phyloP scores from a whole-genome alignment of 192 early-diverging fungal species.

The Backusella parvicylindrica region DNA sequence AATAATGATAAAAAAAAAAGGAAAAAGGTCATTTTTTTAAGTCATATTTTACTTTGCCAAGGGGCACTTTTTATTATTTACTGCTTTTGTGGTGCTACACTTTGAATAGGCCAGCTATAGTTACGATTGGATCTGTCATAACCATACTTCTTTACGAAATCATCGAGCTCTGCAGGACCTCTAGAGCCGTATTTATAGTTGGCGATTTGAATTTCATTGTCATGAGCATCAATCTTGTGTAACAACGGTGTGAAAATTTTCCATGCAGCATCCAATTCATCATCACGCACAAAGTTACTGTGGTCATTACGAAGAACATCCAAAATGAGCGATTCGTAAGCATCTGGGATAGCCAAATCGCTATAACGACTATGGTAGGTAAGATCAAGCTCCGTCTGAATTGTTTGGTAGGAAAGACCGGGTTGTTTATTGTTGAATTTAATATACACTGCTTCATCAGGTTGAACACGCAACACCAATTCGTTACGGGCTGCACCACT shows the following conservation, averaged over 20 bases:
- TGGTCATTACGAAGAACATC: constrained; percentile 92
- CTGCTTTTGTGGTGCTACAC: not conserved
- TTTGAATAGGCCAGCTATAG: constrained; percentile 12
- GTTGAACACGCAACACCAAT: constrained; percentile 92
- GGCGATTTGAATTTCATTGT: constrained; percentile 43
- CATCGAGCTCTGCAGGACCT: constrained; percentile 73
- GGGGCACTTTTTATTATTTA: not conserved
- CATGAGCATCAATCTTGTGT: constrained; percentile 75
- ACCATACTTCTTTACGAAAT: constrained; percentile 69
- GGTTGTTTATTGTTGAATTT: constrained; percentile 96
- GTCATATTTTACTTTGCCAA: not conserved
- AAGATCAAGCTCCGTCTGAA: constrained; percentile 91
- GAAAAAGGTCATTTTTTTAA: not conserved
- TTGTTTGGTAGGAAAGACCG: constrained; percentile 79
- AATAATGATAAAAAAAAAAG: not conserved
- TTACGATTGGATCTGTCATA: not conserved
- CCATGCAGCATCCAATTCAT: constrained; percentile 96
- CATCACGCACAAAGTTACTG: constrained; percentile 91
- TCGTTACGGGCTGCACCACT: constrained; percentile 82
- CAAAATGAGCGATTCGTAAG: constrained; percentile 92
- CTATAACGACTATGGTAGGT: constrained; percentile 88
- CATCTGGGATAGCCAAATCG: constrained; percentile 91
- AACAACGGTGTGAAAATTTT: constrained; percentile 96
- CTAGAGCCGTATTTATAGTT: constrained; percentile 81
- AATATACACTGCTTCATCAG: constrained; percentile 93